Percentiles rank a stretch among this genome's conserved stretches.
Conservation (phyloP, 2,329 filamentous ascomycete species). For the Bipolaris oryzae region DNA sequence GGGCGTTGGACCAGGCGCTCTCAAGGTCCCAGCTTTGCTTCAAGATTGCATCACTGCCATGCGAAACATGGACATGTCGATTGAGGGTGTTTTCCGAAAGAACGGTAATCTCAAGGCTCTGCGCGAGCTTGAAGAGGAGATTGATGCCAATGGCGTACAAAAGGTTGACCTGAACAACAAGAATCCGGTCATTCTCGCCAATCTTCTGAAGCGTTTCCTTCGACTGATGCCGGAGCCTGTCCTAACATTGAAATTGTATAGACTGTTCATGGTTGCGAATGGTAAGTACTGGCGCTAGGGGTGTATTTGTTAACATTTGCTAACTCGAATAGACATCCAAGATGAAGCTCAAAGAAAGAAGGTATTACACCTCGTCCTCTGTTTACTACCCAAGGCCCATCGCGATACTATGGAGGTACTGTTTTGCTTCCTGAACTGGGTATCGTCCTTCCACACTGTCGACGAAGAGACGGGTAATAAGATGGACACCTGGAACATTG, state of each 20-base stretch:
- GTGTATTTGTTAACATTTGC: background rate
- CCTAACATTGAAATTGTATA: slow-evolving; percentile 92
- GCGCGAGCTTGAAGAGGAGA: slow-evolving; percentile 81
- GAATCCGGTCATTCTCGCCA: slow-evolving; percentile 90
- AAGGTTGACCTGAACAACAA: slow-evolving; percentile 85
- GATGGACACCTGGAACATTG: slow-evolving; percentile 98
- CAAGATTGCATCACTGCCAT: slow-evolving; percentile 93
- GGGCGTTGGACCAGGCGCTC: slow-evolving; percentile 87
- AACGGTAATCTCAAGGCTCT: slow-evolving; percentile 97
- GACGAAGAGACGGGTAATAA: slow-evolving; percentile 97
- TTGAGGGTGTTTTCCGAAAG: slow-evolving; percentile 98
- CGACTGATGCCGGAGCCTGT: slow-evolving; percentile 93
- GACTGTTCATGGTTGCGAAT: slow-evolving; percentile 86
- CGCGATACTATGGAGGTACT: slow-evolving; percentile 93
- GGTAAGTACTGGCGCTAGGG: slow-evolving; percentile 56
- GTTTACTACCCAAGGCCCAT: slow-evolving; percentile 88
- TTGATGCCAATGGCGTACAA: slow-evolving; percentile 85
- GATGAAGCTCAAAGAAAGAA: slow-evolving; percentile 83
- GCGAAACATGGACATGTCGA: slow-evolving; percentile 98
- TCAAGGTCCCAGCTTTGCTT: slow-evolving; percentile 92
- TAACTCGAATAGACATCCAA: slow-evolving; percentile 64
- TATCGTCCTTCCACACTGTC: slow-evolving; percentile 93
- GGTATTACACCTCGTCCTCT: slow-evolving; percentile 88
- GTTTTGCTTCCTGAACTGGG: slow-evolving; percentile 97
- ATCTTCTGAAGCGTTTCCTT: slow-evolving; percentile 92